Conservation (phyloP, 495 filamentous ascomycete species). For the Paragyromitra xinjiangensis region DNA sequence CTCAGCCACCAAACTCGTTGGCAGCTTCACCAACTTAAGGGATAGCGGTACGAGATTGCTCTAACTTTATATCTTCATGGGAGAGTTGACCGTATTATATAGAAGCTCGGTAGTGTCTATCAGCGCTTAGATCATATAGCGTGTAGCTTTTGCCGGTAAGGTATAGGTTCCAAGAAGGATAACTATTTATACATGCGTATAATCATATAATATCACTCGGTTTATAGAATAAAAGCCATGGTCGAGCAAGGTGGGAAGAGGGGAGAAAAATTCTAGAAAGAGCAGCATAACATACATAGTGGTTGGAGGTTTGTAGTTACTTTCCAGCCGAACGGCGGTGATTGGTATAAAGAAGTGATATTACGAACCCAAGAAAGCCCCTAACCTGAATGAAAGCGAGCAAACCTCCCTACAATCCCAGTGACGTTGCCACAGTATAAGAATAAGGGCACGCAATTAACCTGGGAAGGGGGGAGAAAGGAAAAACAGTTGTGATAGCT, state of each 20-base stretch:
- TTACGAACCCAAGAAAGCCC: slow-evolving; percentile 4
- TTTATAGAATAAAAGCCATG: not conserved
- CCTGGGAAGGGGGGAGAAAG: not conserved
- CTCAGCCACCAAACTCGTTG: too few relatives aligned
- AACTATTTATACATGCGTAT: not conserved
- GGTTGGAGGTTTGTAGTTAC: not conserved
- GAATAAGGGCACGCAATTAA: not conserved
- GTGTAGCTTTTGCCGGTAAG: too few relatives aligned
- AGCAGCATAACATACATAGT: not conserved
- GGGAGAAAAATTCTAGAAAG: not conserved
- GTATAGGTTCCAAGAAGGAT: not conserved
- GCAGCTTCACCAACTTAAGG: too few relatives aligned
- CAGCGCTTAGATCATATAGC: too few relatives aligned
- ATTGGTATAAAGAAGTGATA: not conserved
- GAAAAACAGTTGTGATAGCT: slow-evolving; percentile 15
- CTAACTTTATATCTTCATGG: too few relatives aligned
- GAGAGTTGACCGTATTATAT: too few relatives aligned
- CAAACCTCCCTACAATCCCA: not conserved
- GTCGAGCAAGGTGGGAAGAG: not conserved
- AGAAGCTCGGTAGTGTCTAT: too few relatives aligned
- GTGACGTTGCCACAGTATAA: not conserved
- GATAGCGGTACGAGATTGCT: too few relatives aligned
- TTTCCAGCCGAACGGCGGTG: not conserved
- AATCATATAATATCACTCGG: not conserved
- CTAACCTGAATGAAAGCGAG: not conserved